Evolutionary conservation across 805 yeast species (phyloP), one percentile per base, ranked within the genome.

Genomic region (Pichia heedii): DNA sequence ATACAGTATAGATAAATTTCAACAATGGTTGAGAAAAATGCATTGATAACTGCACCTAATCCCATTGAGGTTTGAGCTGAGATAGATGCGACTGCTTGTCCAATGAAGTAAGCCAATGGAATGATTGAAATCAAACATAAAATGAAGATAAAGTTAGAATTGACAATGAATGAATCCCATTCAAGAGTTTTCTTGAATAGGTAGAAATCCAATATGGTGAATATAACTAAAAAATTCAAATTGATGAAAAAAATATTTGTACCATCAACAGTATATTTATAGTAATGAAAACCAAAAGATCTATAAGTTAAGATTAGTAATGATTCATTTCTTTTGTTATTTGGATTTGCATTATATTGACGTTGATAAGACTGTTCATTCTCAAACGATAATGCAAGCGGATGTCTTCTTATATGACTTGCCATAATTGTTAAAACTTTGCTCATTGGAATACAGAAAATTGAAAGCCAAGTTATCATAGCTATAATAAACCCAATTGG

Each of bases 51-150:
- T 1, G 98, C 98, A 68, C 97, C 97, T 47, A 93, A 79, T 24
- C 97, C 97, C 98, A 93, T 93, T 0, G 97, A 89, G 0, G 97
- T 86, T 66, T 93, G 98, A 0, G 98, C 97, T 7, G 96, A 84
- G 46, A 93, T 93, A 2, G 97, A 89, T 0, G 98, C 98, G n/a
- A 93, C 98, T 6, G 97, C 97, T 63, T 90, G 97, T 4, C 98
- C 98, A 54, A 93, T 89, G 64, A 88, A 93, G 59, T 93, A 90
- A 0, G 98, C 97, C 51, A 93, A 69, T 7, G 98, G 98, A 32
- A 93, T 76, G 46, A 93, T 86, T 1, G 96, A 84, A 39, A 84
- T 70, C 45, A 93, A 65, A 60, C 96, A 84, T 16, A 87, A 65
- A 37, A 77, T 68, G 55, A 93, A 93, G 36, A 87, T 73, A 20